phyloP scores from a whole-genome alignment of 2,329 filamentous ascomycete species.

The Epichloe typhina region DNA sequence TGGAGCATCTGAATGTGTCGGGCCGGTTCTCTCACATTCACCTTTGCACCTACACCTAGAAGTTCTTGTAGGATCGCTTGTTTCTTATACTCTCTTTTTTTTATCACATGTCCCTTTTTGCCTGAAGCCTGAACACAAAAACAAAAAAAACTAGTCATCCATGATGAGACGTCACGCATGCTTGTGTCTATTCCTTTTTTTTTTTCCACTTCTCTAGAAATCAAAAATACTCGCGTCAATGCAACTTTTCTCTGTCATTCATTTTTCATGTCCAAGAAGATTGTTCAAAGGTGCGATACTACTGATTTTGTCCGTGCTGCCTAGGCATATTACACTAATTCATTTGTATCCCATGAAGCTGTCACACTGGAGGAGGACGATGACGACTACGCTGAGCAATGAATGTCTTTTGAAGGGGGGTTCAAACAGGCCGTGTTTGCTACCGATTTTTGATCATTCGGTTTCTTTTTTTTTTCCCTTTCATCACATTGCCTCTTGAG shows the following conservation, averaged over 20 bases:
- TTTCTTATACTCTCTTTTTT: background rate
- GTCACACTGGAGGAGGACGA: no score
- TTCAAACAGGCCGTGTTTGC: no score
- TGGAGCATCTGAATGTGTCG: slow-evolving; percentile 6
- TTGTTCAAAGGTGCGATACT: no score
- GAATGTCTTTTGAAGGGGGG: no score
- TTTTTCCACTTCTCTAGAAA: background rate
- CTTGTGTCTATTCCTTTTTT: background rate
- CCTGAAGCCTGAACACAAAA: background rate
- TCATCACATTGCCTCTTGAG: no score
- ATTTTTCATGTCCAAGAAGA: no score
- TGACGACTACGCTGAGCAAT: no score
- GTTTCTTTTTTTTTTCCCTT: no score
- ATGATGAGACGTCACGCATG: slow-evolving; percentile 8
- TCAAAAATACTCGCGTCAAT: background rate
- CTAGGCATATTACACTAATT: no score
- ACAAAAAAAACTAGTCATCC: background rate
- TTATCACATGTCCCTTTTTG: background rate
- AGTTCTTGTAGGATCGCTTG: background rate
- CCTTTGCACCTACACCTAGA: background rate
- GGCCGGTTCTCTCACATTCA: slow-evolving; percentile 11
- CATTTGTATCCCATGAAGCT: no score
- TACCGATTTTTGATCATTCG: no score
- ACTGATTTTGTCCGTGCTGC: no score
- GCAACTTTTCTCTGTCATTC: background rate